phyloP scores from a whole-genome alignment of 768 basidiomycete species.

The Podaxis sp. region DNA sequence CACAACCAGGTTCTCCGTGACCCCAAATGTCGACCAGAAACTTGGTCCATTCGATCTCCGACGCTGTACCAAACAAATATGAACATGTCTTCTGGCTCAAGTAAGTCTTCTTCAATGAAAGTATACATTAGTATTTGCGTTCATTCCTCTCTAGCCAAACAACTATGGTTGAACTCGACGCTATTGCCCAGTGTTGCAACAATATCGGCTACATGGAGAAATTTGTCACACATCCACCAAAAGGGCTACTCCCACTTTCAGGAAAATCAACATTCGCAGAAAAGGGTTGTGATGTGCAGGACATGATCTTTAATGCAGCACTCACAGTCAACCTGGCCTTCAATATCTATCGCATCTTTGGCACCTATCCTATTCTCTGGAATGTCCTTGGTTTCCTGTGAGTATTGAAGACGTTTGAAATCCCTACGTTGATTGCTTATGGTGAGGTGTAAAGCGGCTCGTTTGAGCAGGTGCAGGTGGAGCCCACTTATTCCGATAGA shows the following conservation, averaged over 20 bases:
- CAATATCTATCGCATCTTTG: slow-evolving; percentile 76
- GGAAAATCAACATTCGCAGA: slow-evolving; percentile 47
- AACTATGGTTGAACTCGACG: slow-evolving; percentile 61
- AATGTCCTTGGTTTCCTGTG: slow-evolving; percentile 81
- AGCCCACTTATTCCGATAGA: slow-evolving; percentile 71
- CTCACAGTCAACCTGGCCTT: slow-evolving; percentile 70
- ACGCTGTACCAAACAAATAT: slow-evolving; percentile 68
- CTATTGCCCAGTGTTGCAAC: slow-evolving; percentile 49
- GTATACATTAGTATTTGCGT: too few species aligned
- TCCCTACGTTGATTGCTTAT: background rate
- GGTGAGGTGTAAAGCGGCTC: slow-evolving; percentile 42
- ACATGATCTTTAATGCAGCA: slow-evolving; percentile 62
- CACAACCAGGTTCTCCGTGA: too few species aligned
- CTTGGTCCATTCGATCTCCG: slow-evolving; percentile 64
- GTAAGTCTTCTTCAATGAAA: slow-evolving; percentile 34
- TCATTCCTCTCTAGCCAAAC: slow-evolving; percentile 44
- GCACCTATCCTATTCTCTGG: slow-evolving; percentile 73
- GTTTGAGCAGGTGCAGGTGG: slow-evolving; percentile 48
- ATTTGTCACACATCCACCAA: slow-evolving; percentile 66
- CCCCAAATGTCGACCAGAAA: slow-evolving; percentile 52
- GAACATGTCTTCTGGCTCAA: slow-evolving; percentile 70
- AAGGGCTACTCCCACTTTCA: slow-evolving; percentile 65
- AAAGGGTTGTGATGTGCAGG: slow-evolving; percentile 67
- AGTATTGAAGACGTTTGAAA: slow-evolving; percentile 18
- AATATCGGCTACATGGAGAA: slow-evolving; percentile 63